Evolutionary conservation across 2,329 filamentous ascomycete genomes (phyloP).

Genomic region (Piedraia hortae): DNA sequence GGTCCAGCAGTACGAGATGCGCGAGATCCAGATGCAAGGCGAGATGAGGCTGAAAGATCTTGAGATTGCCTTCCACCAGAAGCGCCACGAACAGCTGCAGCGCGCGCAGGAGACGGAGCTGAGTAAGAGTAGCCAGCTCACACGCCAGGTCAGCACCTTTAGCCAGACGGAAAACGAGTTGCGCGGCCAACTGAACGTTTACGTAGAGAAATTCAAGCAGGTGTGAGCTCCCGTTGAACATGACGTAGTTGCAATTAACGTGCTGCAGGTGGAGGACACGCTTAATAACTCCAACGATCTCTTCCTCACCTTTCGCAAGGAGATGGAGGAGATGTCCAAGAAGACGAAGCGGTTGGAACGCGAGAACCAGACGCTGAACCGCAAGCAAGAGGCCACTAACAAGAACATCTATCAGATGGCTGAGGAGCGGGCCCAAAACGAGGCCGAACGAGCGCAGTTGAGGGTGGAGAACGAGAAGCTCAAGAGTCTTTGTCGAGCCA

Average conservation of each 20-base stretch:
- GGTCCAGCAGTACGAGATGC: slow-evolving; percentile 86
- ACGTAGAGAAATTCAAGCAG: slow-evolving; percentile 99
- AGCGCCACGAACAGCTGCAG: slow-evolving; percentile 68
- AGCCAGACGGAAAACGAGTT: slow-evolving; percentile 88
- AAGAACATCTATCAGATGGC: slow-evolving; percentile 94
- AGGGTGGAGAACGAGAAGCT: slow-evolving; percentile 73
- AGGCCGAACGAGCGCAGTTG: slow-evolving; percentile 51
- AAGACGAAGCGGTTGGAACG: slow-evolving; percentile 94
- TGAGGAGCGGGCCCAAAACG: slow-evolving; percentile 55
- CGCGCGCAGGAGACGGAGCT: slow-evolving; percentile 65
- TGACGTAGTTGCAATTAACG: not conserved
- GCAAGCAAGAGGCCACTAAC: slow-evolving; percentile 81
- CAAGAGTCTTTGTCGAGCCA: slow-evolving; percentile 78
- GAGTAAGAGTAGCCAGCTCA: slow-evolving; percentile 56
- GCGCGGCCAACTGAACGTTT: slow-evolving; percentile 84
- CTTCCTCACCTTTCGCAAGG: slow-evolving; percentile 87
- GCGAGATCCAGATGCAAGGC: slow-evolving; percentile 80
- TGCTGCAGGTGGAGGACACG: slow-evolving; percentile 75
- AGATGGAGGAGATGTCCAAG: slow-evolving; percentile 99
- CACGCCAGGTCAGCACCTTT: slow-evolving; percentile 77
- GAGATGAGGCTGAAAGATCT: slow-evolving; percentile 82
- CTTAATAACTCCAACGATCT: slow-evolving; percentile 95
- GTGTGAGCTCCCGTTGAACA: slow-evolving; percentile 21
- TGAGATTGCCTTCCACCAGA: slow-evolving; percentile 77
- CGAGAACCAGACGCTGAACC: slow-evolving; percentile 71